These are phyloP conservation scores for Flaveria robusta DNA, from an alignment of 129 eudicot genomes.

Conservation along the genomic window DNA sequence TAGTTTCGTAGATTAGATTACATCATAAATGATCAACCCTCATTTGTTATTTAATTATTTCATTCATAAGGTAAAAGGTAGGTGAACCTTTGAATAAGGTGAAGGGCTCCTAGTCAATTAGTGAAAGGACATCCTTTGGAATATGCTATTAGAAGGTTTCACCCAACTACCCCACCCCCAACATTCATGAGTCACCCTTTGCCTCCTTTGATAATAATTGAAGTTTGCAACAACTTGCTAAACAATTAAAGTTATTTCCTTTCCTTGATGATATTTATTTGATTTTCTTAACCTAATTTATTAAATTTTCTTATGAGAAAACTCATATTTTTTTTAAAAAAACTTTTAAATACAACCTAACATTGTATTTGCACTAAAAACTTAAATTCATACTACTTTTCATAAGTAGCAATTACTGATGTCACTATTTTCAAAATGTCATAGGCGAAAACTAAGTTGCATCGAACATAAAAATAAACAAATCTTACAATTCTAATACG, in stretches of 20 bases:
- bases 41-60: no score
- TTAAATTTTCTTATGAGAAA: neutral
- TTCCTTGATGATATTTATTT: conserved; percentile 8
- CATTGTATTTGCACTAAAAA: no score
- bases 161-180: conserved; percentile 33
- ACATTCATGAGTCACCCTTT: conserved; percentile 19
- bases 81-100: conserved; percentile 34
- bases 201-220: conserved; percentile 24
- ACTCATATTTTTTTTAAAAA: no score
- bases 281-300: neutral
- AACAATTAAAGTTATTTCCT: conserved; percentile 20
- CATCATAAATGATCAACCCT: no score
- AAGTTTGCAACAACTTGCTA: conserved; percentile 25
- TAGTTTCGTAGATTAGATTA: no score
- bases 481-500: no score
- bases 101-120: conserved; percentile 26
- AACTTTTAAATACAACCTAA: no score
- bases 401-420: no score
- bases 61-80: neutral
- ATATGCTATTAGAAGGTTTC: conserved; percentile 21
- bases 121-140: conserved; percentile 38
- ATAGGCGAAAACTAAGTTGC: no score
- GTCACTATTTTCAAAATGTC: no score
- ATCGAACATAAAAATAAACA: no score
- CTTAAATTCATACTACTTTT: no score